These are phyloP conservation scores for Lasiosphaeria hispida DNA, from an alignment of 495 filamentous ascomycete species.

Conservation along the genomic window DNA sequence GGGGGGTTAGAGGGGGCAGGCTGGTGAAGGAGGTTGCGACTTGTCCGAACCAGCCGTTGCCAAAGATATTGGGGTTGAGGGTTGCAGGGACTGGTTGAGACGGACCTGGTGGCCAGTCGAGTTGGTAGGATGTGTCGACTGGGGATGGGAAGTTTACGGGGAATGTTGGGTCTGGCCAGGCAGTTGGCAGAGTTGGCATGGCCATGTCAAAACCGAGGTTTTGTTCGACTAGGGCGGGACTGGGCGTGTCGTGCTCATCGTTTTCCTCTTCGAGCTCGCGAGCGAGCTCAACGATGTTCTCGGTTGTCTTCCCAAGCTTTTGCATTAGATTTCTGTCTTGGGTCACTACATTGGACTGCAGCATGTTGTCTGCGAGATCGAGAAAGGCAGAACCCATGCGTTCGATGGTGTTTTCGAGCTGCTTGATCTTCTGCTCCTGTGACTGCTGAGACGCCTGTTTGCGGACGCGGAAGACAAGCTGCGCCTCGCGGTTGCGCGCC, in stretches of 20 bases:
- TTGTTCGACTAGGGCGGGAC: not conserved
- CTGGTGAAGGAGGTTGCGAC: not conserved
- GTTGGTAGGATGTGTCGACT: not conserved
- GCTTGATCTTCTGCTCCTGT: not conserved
- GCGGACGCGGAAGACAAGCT: no score
- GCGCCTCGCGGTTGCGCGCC: no score
- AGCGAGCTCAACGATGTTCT: not conserved
- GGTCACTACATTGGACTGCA: not conserved
- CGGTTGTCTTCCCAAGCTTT: not conserved
- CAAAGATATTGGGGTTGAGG: not conserved
- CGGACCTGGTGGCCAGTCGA: not conserved
- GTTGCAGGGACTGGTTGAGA: not conserved
- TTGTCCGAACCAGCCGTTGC: not conserved
- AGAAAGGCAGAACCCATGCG: constrained; percentile 1
- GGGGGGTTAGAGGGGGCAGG: not conserved
- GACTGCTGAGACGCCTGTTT: no score
- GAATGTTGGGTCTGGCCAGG: no score
- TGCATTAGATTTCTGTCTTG: no score
- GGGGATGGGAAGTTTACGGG: not conserved
- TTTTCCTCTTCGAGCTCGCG: not conserved
- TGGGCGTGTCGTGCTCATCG: not conserved
- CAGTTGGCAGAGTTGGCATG: no score
- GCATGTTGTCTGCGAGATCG: not conserved
- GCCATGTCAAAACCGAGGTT: no score
- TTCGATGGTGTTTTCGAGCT: not conserved